Percentiles rank a stretch among this genome's conserved stretches.
phyloP scores from a whole-genome alignment of 495 filamentous ascomycete genomes.

The Pyrenula massariospora region DNA sequence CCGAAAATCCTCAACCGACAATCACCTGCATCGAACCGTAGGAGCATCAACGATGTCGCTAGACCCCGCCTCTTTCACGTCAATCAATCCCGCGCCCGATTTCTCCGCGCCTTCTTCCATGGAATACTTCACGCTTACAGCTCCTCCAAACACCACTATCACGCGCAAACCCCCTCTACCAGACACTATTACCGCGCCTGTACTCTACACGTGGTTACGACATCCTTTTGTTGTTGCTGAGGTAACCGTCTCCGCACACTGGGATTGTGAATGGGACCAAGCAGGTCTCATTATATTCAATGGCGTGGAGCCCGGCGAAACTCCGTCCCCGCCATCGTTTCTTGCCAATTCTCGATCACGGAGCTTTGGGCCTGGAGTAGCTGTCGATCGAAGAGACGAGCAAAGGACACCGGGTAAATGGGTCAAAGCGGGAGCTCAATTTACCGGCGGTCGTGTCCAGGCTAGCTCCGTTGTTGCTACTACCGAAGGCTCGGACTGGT shows the following conservation, averaged over 20 bases:
- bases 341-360: conserved; percentile 5
- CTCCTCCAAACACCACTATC: conserved; percentile 42
- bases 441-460: conserved; percentile 37
- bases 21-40: too few relatives aligned
- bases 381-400: not conserved
- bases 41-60: conserved; percentile 43
- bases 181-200: conserved; percentile 44
- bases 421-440: conserved; percentile 49
- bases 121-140: conserved; percentile 45
- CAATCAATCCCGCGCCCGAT: conserved; percentile 34
- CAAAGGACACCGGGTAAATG: conserved; percentile 32
- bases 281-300: conserved; percentile 67
- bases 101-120: conserved; percentile 39
- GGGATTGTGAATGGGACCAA: conserved; percentile 53
- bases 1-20: too few relatives aligned
- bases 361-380: conserved; percentile 2
- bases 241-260: conserved; percentile 47
- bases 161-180: conserved; percentile 43
- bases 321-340: conserved; percentile 14
- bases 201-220: conserved; percentile 43
- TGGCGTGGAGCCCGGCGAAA: conserved; percentile 52
- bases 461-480: conserved; percentile 44
- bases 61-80: conserved; percentile 36
- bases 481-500: conserved; percentile 46
- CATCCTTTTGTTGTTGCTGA: conserved; percentile 43